Evolutionary conservation across 179 eudicot species (phyloP), one percentile per base, ranked within the genome.

Genomic region (Beta lomatogona): DNA sequence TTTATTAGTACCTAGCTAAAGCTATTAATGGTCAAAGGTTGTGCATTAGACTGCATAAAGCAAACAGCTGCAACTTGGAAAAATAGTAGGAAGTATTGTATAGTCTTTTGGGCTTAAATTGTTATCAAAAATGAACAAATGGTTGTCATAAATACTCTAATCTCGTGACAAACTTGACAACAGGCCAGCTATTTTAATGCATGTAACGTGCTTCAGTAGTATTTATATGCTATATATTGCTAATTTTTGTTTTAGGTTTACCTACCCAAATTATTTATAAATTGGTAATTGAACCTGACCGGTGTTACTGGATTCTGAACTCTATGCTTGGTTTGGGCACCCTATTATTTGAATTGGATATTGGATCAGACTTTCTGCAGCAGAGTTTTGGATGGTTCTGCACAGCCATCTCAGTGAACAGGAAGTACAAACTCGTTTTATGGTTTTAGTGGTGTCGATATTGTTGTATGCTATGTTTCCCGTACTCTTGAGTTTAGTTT

Each of bases 361-460:
- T 60, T n/a, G 12, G 64, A 60, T 60, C 64, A 60, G 64, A 60
- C 9, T 60, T 60, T n/a, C 28, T 5, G 1, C 10, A 5, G 64
- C 2, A 18, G 16, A 18, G 10, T 19, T n/a, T 22, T 63, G 14
- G 14, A 21, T 28, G n/a, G 25, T 19, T n/a, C 11, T 63, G 36
- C 36, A 21, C 36, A 21, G 3, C 67, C 67, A 31, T 63, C 48
- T 41, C 10, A 41, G 5, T 31, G 46, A 67, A n/a, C 36, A 66
- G 45, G 3, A 67, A 16, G 21, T 15, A 14, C 71, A 65, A 65
- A 31, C 71, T 36, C 14, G 1, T n/a, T 11, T 16, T 41, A 41
- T 68, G 75, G 58, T 71, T 28, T 45, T 71, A n/a, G 36, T 22
- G 36, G 45, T 71, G 57, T 48, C 19, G 75, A 21, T 71, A 48